Base-by-base conservation (phyloP, 441 rosid genomes). In the Cnidoscolus chayamansa region DNA sequence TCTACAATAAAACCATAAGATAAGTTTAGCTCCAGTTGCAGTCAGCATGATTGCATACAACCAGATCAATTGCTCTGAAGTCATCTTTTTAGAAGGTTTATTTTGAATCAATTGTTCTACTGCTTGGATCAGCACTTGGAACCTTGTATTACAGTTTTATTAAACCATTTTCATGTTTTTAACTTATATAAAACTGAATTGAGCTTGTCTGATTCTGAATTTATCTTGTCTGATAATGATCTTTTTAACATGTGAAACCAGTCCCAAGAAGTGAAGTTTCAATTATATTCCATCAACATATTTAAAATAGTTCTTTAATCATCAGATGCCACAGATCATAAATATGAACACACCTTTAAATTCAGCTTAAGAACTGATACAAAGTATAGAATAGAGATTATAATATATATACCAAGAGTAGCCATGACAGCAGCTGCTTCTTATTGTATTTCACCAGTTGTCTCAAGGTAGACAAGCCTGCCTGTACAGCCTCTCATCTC, bases 1-100 rank as follows among this genome's bases (percentile, higher is more conserved):
- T 81, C 74, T 86, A 77, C 98, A 93, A 76, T 93, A 90, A 71
- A 91, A 10, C 98, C 97, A 91, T 58, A 93, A 88, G 48, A 70
- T 81, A 2, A 93, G 90, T 83, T 93, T 91, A 31, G 86, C 87
- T 10, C 67, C 82, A 1, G 91, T 88, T 13, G 97, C 97, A 15
- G 82, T 79, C 50, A 87, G 47, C 98, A 93, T 93, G 74, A 93
- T 93, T 64, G 81, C 59, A 75, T 72, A 86, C 64, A 93, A 51
- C 96, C 94, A 93, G 47, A 71, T n/a, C 76, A 91, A 67, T 74
- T 90, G 88, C 37, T 54, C 63, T 15, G 66, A 20, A 45, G 56
- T 73, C 93, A 91, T 83, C 63, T 86, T 80, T 31, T 75, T 79
- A 0, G 96, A 31, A 19, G 87, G 69, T 70, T 79, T 30, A 72